phyloP scores from a whole-genome alignment of 2,329 filamentous ascomycete species.

The Exserohilum rostratum region DNA sequence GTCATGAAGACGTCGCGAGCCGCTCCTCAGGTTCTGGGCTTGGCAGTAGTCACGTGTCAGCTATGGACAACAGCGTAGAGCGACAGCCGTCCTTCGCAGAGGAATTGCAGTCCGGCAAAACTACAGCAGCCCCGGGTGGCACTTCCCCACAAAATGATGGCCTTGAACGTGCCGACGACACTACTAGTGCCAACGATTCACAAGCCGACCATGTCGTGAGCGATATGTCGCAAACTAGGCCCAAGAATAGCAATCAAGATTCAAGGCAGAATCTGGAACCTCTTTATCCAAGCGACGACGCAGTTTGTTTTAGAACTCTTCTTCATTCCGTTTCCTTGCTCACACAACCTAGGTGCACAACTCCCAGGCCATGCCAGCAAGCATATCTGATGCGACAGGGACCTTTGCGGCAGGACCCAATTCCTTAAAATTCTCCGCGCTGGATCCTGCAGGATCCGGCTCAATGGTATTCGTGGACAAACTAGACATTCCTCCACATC shows the following conservation, averaged over 20 bases:
- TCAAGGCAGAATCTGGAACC: not conserved
- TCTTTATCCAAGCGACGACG: not conserved
- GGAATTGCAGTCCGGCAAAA: not conserved
- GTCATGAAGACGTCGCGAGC: not conserved
- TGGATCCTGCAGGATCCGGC: not conserved
- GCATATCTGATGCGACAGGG: not conserved
- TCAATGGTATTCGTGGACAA: not conserved
- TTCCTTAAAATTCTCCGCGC: not conserved
- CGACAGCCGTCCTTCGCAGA: not conserved
- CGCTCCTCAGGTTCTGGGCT: not conserved
- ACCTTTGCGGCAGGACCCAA: not conserved
- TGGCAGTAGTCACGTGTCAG: not conserved
- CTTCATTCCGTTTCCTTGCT: slow-evolving; percentile 8
- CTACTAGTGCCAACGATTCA: not conserved
- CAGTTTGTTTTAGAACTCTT: slow-evolving; percentile 15
- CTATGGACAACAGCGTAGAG: not conserved
- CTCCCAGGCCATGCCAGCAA: not conserved
- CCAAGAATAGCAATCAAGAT: not conserved
- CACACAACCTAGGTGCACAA: slow-evolving; percentile 5
- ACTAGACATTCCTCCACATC: not conserved
- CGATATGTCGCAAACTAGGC: not conserved
- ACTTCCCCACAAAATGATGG: not conserved
- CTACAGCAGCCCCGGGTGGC: not conserved
- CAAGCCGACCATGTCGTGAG: not conserved
- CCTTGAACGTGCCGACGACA: not conserved